These are phyloP conservation scores for Vanderwaltozyma yarrowii DNA, from an alignment of 805 yeast species.

Conservation along the genomic window DNA sequence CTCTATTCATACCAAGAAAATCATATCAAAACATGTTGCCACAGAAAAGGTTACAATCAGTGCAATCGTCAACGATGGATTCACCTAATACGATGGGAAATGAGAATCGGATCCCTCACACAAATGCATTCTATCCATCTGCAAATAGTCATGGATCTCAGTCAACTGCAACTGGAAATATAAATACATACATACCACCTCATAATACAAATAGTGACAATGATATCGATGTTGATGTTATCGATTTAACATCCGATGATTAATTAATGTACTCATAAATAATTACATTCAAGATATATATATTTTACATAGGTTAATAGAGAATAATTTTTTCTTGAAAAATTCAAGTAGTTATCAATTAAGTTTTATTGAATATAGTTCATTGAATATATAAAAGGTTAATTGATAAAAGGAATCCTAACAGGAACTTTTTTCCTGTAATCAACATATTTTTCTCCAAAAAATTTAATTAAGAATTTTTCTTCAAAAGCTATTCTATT, in stretches of 20 bases:
- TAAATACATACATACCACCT: background rate
- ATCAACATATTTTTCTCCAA: conserved; percentile 51
- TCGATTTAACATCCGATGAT: conserved; percentile 20
- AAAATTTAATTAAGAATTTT: conserved; percentile 48
- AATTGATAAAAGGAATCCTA: conserved; percentile 54
- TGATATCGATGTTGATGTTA: conserved; percentile 7
- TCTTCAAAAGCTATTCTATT: conserved; percentile 69
- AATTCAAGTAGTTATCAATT: no score
- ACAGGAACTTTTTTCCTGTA: conserved; percentile 44
- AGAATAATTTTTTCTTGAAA: no score
- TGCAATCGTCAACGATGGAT: no score
- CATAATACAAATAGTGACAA: background rate
- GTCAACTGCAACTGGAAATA: background rate
- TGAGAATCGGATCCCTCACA: no score
- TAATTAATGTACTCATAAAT: background rate
- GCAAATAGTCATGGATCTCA: background rate
- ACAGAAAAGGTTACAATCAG: conserved; percentile 13
- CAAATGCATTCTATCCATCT: background rate
- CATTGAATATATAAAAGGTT: no score
- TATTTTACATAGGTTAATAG: no score
- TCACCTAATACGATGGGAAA: no score
- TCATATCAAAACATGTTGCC: conserved; percentile 20
- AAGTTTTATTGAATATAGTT: no score
- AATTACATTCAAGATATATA: no score
- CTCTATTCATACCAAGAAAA: conserved; percentile 27